Evolutionary conservation across 73 alveolate genomes (phyloP), one percentile per base, ranked within the genome.

Genomic region (Durusdinium trenchii): DNA sequence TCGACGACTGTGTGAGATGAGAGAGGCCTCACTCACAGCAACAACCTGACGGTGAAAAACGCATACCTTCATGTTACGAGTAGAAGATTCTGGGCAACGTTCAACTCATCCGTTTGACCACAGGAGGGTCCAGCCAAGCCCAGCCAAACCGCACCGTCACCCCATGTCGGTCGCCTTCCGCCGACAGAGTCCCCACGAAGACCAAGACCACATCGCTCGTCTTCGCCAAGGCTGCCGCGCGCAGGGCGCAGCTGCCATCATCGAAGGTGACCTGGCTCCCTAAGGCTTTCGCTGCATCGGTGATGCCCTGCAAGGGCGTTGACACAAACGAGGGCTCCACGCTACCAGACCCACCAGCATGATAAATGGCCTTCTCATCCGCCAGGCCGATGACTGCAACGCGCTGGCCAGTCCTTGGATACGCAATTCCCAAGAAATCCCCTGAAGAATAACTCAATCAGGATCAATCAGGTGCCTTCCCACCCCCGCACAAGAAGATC

Each of bases 381-480:
- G 96, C 96, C 84, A 89, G 32, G 57, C 96, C 96, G 46, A 89
- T 89, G 61, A 89, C 96, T 1, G 96, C 96, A 89, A 89, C 52
- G 43, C 30, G 26, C 38, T 64, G 43, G 91, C 91, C 91, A 16
- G 42, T 30, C 3, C 69, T 47, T 43, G 47, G 51, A 38, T 47
- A 42, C 54, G 40, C n/a, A 9, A 38, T 47, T 20, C 9, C 28
- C 64, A 54, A 51, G 52, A 38, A 20, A 30, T n/a, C n/a, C n/a
- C n/a, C n/a, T n/a, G n/a, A n/a, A n/a, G n/a, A n/a, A n/a, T n/a
- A n/a, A n/a, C n/a, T n/a, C n/a, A n/a, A n/a, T n/a, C n/a, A n/a
- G n/a, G n/a, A n/a, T n/a, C n/a, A n/a, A n/a, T n/a, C n/a, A n/a
- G n/a, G n/a, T n/a, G n/a, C n/a, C n/a, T n/a, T n/a, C 69, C 23